Percentiles rank a stretch among this genome's conserved stretches.
Evolutionary conservation across 768 basidiomycete species (phyloP).

Genomic region (Tulasnella sp.): DNA sequence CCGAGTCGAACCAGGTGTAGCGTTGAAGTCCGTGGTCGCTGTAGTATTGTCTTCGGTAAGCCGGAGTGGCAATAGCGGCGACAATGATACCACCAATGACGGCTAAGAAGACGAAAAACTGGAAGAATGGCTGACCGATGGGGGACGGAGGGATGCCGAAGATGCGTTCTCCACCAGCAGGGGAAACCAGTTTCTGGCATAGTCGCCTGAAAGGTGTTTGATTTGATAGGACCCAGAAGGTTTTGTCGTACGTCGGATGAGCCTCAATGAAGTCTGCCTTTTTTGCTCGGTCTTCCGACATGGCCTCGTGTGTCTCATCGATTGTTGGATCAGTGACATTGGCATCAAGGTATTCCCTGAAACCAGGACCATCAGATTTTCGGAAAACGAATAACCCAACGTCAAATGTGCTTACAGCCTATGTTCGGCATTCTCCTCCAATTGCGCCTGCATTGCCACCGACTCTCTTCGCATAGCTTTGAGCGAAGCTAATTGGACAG

Average conservation of each 20-base stretch:
- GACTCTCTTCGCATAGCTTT: slow-evolving; percentile 25
- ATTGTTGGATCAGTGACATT: slow-evolving; percentile 41
- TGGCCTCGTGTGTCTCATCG: slow-evolving; percentile 48
- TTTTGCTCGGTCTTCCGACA: slow-evolving; percentile 58
- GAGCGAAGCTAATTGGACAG: slow-evolving; percentile 30
- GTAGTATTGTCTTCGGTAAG: slow-evolving; percentile 69
- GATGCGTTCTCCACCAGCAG: slow-evolving; percentile 77
- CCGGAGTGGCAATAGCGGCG: slow-evolving; percentile 71
- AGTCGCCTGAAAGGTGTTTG: slow-evolving; percentile 55
- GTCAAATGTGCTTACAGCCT: slow-evolving; percentile 49
- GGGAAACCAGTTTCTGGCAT: slow-evolving; percentile 75
- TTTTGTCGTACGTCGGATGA: slow-evolving; percentile 81
- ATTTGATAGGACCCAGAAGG: slow-evolving; percentile 84
- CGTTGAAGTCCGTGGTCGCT: slow-evolving; percentile 44
- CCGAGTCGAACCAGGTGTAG: slow-evolving; percentile 77
- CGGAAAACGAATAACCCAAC: not conserved
- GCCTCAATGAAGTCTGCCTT: slow-evolving; percentile 80
- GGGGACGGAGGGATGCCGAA: slow-evolving; percentile 63
- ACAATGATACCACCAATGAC: slow-evolving; percentile 75
- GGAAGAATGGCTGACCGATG: slow-evolving; percentile 57
- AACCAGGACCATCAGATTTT: not conserved
- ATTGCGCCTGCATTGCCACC: slow-evolving; percentile 20
- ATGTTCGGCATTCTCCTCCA: slow-evolving; percentile 45
- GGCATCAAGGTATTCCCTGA: slow-evolving; percentile 56
- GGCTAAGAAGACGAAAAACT: slow-evolving; percentile 56